Base-by-base conservation (phyloP, 2,329 filamentous ascomycete genomes). In the Emericellopsis cladophorae region DNA sequence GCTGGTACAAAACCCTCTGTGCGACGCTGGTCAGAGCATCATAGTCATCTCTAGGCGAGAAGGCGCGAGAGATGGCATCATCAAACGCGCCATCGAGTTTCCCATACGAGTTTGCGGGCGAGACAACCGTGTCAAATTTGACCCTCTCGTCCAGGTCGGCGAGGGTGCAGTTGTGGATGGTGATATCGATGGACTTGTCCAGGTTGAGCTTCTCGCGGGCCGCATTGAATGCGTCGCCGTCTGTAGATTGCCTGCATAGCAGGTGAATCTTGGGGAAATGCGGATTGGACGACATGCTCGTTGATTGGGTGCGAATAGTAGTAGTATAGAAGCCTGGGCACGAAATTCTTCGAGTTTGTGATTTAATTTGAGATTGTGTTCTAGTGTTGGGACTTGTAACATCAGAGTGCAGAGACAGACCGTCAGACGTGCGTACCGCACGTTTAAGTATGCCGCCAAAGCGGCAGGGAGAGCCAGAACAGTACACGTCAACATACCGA, bases 1-100 rank as follows among this genome's bases (percentile, higher is more conserved):
- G 54, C 3, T 62, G 49, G 43, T 73, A 74, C 2, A 75, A 50
- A 0, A 55, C 53, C 0, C 39, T 39, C 48, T 74, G 70, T 1
- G 58, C 66, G 7, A 58, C 61, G 7, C 54, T 50, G 0, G 70
- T 74, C 1, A 74, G 58, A 1, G 67, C 67, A 16, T 59, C 46
- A 46, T 73, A 74, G 40, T 67, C 59, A 21, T 62, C 49, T 4
- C 45, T 44, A 0, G 67, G 68, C 1, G 65, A 64, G 44, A 73
- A 65, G 10, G 60, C 59, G 26, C 61, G 58, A 0, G 69, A 72
- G 41, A 75, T 68, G 21, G 70, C 70, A 46, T 72, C 65, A 51
- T 74, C 70, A 45, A 74, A 76, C 37, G 61, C 67, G 23, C 72
- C 72, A 45, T 75, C 70, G 1, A 76, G 61, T 1, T 62, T 60